phyloP scores from a whole-genome alignment of 2,329 filamentous ascomycete genomes.

The Aspergillus sp. region DNA sequence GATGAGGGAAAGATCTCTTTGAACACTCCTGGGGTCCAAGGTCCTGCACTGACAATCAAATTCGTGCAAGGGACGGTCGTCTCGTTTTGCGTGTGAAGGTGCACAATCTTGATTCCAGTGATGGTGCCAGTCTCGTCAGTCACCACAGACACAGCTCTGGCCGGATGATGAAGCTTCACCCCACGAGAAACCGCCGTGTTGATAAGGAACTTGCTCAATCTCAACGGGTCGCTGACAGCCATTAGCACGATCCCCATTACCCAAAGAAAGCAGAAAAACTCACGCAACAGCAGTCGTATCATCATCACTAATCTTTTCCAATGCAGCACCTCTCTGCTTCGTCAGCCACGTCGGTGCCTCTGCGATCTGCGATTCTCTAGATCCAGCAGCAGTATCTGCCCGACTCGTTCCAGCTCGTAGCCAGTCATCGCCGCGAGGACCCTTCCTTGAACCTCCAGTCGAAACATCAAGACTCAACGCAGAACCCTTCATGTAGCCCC shows the following conservation, averaged over 20 bases:
- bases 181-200: constrained; percentile 51
- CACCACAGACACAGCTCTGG: constrained; percentile 47
- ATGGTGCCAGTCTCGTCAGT: constrained; percentile 47
- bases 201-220: constrained; percentile 61
- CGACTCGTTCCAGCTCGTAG: constrained; percentile 58
- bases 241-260: neutral
- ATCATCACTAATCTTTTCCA: constrained; percentile 57
- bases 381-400: constrained; percentile 44
- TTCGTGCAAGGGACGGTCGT: constrained; percentile 53
- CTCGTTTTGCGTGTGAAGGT: constrained; percentile 24
- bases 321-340: constrained; percentile 45
- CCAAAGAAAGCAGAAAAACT: constrained; percentile 21
- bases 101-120: constrained; percentile 46
- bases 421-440: constrained; percentile 57
- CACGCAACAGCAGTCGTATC: constrained; percentile 60
- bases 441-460: constrained; percentile 30
- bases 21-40: constrained; percentile 66
- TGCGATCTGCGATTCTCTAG: constrained; percentile 27
- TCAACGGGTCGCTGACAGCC: constrained; percentile 53
- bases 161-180: constrained; percentile 61
- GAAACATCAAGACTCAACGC: constrained; percentile 49
- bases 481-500: constrained; percentile 55
- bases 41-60: constrained; percentile 61
- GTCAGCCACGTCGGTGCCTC: constrained; percentile 54
- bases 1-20: constrained; percentile 56